Percentiles rank a stretch among this genome's conserved stretches.
These are phyloP conservation scores for Aspergillus tubingensis DNA, from an alignment of 2,329 filamentous ascomycete genomes.

Conservation along the genomic window DNA sequence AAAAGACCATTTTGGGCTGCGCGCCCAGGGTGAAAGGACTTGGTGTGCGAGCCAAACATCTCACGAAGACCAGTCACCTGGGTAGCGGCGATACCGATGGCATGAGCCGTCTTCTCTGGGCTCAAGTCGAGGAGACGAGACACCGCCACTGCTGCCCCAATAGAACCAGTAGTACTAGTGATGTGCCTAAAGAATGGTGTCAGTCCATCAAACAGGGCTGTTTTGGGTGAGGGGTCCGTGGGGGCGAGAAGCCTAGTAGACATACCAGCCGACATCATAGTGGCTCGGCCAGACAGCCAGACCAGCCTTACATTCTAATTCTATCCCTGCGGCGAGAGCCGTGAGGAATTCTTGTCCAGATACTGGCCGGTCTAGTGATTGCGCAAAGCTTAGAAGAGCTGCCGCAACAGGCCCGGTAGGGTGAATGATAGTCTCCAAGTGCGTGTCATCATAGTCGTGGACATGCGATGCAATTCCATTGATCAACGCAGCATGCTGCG, in stretches of 20 bases:
- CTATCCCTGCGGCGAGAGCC: slow-evolving; percentile 55
- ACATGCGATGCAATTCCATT: slow-evolving; percentile 60
- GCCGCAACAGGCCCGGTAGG: slow-evolving; percentile 55
- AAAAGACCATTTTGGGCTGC: slow-evolving; percentile 56
- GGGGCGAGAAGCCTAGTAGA: neutral
- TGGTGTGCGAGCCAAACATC: slow-evolving; percentile 59
- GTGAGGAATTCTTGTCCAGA: slow-evolving; percentile 53
- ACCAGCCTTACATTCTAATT: slow-evolving; percentile 56
- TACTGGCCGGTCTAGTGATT: slow-evolving; percentile 39
- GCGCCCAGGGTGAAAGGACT: slow-evolving; percentile 57
- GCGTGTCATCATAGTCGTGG: slow-evolving; percentile 60
- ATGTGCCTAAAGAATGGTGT: slow-evolving; percentile 44
- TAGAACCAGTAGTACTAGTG: slow-evolving; percentile 54
- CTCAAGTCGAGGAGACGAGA: slow-evolving; percentile 50
- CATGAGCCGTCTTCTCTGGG: slow-evolving; percentile 47
- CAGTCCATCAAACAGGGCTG: neutral
- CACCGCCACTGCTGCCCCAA: slow-evolving; percentile 57
- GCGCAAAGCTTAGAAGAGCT: slow-evolving; percentile 49
- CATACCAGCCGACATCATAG: slow-evolving; percentile 56
- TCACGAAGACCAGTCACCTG: slow-evolving; percentile 57
- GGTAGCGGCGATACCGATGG: slow-evolving; percentile 56
- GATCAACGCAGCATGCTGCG: slow-evolving; percentile 54
- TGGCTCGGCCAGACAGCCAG: slow-evolving; percentile 56
- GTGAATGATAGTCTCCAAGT: slow-evolving; percentile 59
- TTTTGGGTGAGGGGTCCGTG: neutral